These are phyloP conservation scores for Coemansia sp. DNA, from an alignment of 192 early-diverging fungal species.

Conservation along the genomic window DNA sequence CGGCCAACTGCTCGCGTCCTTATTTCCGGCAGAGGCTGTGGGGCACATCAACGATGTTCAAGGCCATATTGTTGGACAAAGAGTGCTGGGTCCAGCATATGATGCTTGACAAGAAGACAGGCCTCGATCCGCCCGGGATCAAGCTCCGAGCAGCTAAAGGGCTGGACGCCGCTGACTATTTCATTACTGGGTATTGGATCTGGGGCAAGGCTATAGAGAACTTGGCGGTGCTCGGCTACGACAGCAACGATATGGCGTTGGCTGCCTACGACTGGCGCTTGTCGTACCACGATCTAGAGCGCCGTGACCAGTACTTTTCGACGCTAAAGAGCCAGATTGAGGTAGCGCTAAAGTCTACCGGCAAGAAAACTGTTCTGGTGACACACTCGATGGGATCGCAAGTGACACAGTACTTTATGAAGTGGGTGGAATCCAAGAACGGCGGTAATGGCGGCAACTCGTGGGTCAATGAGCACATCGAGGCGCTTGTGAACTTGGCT, in stretches of 20 bases:
- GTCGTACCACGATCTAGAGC: slow-evolving; percentile 74
- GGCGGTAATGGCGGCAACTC: slow-evolving; percentile 69
- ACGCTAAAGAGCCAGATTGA: slow-evolving; percentile 75
- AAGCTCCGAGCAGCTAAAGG: slow-evolving; percentile 86
- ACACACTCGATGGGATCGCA: slow-evolving; percentile 63
- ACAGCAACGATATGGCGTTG: slow-evolving; percentile 84
- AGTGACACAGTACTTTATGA: slow-evolving; percentile 81
- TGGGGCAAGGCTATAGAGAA: slow-evolving; percentile 84
- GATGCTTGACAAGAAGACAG: slow-evolving; percentile 77
- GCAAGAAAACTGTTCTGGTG: slow-evolving; percentile 60
- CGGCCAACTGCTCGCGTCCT: slow-evolving; percentile 70
- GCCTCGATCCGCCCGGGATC: slow-evolving; percentile 81
- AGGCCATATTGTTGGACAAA: slow-evolving; percentile 82
- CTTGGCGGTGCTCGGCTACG: slow-evolving; percentile 81
- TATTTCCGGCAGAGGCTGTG: slow-evolving; percentile 89
- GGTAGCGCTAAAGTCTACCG: slow-evolving; percentile 44
- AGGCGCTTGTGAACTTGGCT: slow-evolving; percentile 81
- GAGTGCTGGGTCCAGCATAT: slow-evolving; percentile 85
- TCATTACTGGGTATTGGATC: slow-evolving; percentile 90
- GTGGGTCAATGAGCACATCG: slow-evolving; percentile 80
- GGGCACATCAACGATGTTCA: slow-evolving; percentile 83
- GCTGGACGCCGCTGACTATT: slow-evolving; percentile 87
- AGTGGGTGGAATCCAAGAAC: slow-evolving; percentile 74
- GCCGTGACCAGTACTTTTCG: slow-evolving; percentile 81
- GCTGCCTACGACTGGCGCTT: slow-evolving; percentile 92